Evolutionary conservation across 208 protist genomes (phyloP), one percentile per base, ranked within the genome.

Genomic region (Acanthamoeba culbertsoni): DNA sequence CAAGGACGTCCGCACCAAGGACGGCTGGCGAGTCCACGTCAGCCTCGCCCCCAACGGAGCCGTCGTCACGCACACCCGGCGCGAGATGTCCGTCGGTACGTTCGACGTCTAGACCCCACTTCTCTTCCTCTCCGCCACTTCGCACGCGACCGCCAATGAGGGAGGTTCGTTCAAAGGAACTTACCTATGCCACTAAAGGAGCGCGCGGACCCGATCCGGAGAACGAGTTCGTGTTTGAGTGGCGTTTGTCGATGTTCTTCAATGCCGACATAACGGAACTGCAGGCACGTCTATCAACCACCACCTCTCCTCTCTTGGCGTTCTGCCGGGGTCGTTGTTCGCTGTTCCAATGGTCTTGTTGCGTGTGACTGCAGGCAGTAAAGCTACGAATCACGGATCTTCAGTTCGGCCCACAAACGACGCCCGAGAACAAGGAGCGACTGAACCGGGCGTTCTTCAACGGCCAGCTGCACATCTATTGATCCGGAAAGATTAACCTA

Each of bases 1-100:
- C 79, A 89, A 89, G 55, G 79, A 89, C 79, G 79, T 89, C 7
- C 46, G 79, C 51, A 89, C 79, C 46, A 89, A 89, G 55, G 79
- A 89, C 33, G 79, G 79, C 51, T 89, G 79, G 79, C 79, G 79
- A 37, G 79, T 89, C 16, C 79, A 89, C 79, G 79, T 89, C 3
- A 46, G 33, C 35, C 53, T 89, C 10, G 79, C 79, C 8, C 79
- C 79, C 53, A 65, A 89, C 79, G 79, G 51, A n/a, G 55, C 55
- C 5, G 79, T 89, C 3, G 79, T 89, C 8, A 89, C 79, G 26
- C 79, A 89, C 79, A 65, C 55, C 35, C 46, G 79, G 43, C 46
- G 79, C 2, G 79, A 89, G 55, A 89, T 89, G 79, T 57, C 51
- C 79, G 43, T 89, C 40, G 79, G 79, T 89, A 89, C 79, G 28